Evolutionary conservation across 2,329 filamentous ascomycete genomes (phyloP), one percentile per base, ranked within the genome.

Genomic region (Phyllosticta paracitricarpa): DNA sequence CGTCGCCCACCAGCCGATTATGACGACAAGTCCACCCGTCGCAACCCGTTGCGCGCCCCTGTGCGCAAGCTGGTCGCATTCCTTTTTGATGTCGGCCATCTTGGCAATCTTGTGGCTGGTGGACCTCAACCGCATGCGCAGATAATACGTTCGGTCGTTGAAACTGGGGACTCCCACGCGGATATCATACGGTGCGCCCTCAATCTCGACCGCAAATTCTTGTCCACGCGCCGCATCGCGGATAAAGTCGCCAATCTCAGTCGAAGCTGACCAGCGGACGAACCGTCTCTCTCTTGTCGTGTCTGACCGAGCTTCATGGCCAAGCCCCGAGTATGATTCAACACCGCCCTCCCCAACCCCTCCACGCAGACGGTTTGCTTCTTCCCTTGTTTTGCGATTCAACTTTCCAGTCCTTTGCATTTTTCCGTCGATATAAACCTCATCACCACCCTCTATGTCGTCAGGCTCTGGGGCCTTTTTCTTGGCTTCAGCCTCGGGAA

Each of bases 231-330:
- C 89, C 0, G 92, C 91, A 70, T 97, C 92, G 8, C 91, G 85
- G 65, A 97, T 94, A 70, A 97, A 97, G 75, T 96, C 92, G 9
- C 92, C 92, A 33, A 97, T 88, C 71, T 97, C 92, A 0, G 92
- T 96, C 30, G 87, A 89, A 52, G 86, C 85, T 54, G 88, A 91
- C 92, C 92, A 97, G 30, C 91, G 86, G 2, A 96, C 89, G 77
- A 93, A 94, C 59, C 84, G 82, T 61, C 81, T 77, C 26, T 81
- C 76, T 48, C 82, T 76, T 1, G 71, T 67, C 64, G 70, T 71
- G 57, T 72, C 67, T 0, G 68, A 54, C 4, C 69, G 66, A 6
- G 71, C 81, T 67, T 89, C 84, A 54, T 82, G 85, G 2, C 88
- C 88, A 0, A 86, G 79, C 0, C 88, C 88, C 30, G 84, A 87